phyloP scores from a whole-genome alignment of 495 filamentous ascomycete genomes.

The Aspergillus baeticus region DNA sequence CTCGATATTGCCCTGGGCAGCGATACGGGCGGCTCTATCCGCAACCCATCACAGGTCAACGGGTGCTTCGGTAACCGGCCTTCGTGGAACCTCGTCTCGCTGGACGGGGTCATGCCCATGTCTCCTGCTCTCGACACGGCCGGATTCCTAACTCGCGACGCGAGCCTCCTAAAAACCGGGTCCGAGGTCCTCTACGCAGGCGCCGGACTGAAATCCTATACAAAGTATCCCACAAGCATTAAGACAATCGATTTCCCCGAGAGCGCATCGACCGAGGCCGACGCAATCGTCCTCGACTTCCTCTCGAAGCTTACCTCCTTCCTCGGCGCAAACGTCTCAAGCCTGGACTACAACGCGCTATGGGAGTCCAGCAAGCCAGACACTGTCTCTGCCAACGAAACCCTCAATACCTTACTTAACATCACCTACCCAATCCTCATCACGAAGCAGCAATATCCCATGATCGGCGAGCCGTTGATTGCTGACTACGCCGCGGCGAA shows the following conservation, averaged over 20 bases:
- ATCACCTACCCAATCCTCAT: constrained; percentile 49
- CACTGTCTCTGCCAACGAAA: not conserved
- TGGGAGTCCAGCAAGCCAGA: not conserved
- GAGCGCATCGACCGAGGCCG: not conserved
- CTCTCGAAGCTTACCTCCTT: not conserved
- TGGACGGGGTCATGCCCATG: constrained; percentile 43
- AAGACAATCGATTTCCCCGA: constrained; percentile 2
- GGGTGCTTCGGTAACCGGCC: constrained; percentile 30
- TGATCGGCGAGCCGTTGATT: constrained; percentile 49
- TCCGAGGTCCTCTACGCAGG: constrained; percentile 37
- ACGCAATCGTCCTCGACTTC: not conserved
- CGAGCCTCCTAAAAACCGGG: constrained; percentile 45
- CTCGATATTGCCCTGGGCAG: constrained; percentile 46
- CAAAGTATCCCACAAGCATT: not conserved
- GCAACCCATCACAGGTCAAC: constrained; percentile 22
- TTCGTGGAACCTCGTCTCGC: constrained; percentile 19
- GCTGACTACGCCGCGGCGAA: constrained; percentile 47
- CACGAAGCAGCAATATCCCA: constrained; percentile 47
- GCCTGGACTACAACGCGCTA: constrained; percentile 1
- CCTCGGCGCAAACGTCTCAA: not conserved
- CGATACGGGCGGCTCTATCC: constrained; percentile 45
- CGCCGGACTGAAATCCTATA: constrained; percentile 4
- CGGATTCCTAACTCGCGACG: constrained; percentile 48
- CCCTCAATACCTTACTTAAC: constrained; percentile 5
- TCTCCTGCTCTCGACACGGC: constrained; percentile 46